Evolutionary conservation across 192 early-diverging fungal species (phyloP).

Genomic region (Coemansia sp.): DNA sequence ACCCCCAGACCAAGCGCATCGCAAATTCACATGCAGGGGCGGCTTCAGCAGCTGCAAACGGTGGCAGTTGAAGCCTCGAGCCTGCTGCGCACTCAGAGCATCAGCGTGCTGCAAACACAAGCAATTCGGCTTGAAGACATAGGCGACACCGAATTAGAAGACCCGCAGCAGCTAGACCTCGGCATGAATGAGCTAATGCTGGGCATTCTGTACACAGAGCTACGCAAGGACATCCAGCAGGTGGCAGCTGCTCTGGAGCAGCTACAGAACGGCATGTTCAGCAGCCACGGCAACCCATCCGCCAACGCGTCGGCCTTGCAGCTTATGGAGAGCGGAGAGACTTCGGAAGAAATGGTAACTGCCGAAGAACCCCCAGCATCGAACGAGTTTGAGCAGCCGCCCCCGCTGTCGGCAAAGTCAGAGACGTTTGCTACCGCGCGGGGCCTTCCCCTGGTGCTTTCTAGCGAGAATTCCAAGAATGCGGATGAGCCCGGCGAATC

Average conservation of each 20-base stretch:
- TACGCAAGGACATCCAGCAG: conserved; percentile 35
- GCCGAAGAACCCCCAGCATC: background rate
- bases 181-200: conserved; percentile 45
- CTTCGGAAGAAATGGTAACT: conserved; percentile 5
- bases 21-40: conserved; percentile 17
- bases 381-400: conserved; percentile 9
- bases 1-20: background rate
- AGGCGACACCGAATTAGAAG: conserved; percentile 40
- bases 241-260: conserved; percentile 30
- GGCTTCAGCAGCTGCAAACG: conserved; percentile 36
- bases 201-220: conserved; percentile 32
- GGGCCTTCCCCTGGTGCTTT: conserved; percentile 11
- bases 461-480: background rate
- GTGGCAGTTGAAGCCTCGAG: conserved; percentile 32
- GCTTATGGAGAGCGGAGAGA: conserved; percentile 1
- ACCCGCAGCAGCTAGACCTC: conserved; percentile 6
- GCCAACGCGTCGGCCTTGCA: too few species aligned
- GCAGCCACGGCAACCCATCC: conserved; percentile 3
- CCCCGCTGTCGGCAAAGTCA: conserved; percentile 13
- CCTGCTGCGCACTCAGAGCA: conserved; percentile 30
- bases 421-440: conserved; percentile 40
- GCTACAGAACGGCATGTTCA: conserved; percentile 22
- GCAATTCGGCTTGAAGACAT: conserved; percentile 34
- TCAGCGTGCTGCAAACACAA: conserved; percentile 32
- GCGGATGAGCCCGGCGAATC: background rate